Percentiles rank a stretch among this genome's conserved stretches.
These are phyloP conservation scores for Amauroascus verrucosus DNA, from an alignment of 2,329 filamentous ascomycete genomes.

Conservation along the genomic window DNA sequence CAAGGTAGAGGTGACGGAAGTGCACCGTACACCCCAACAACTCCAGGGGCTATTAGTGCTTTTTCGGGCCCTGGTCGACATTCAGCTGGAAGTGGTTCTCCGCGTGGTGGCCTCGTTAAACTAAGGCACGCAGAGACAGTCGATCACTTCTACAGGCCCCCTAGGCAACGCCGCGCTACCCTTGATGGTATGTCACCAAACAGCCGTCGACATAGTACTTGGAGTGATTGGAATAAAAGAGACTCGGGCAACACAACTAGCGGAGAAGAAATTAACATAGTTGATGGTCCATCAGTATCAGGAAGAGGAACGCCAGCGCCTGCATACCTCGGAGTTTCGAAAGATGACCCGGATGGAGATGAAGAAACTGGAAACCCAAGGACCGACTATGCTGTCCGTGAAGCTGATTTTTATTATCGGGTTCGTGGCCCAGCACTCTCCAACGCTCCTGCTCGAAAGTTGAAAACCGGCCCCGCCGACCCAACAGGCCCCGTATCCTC, in stretches of 20 bases:
- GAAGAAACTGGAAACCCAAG: constrained; percentile 43
- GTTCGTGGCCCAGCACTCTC: constrained; percentile 81
- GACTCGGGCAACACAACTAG: constrained; percentile 29
- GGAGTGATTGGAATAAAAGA: constrained; percentile 39
- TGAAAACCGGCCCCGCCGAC: constrained; percentile 90
- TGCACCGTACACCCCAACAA: constrained; percentile 59
- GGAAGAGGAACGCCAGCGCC: constrained; percentile 42
- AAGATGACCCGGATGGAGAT: constrained; percentile 46
- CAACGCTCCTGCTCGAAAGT: constrained; percentile 66
- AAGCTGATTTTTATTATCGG: constrained; percentile 95
- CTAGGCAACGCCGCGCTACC: constrained; percentile 58
- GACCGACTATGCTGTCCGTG: constrained; percentile 83
- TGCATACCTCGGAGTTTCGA: constrained; percentile 44
- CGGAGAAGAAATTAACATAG: constrained; percentile 26
- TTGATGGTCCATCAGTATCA: constrained; percentile 34
- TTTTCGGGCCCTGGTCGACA: constrained; percentile 54
- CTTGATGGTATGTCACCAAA: constrained; percentile 41
- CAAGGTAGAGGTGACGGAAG: constrained; percentile 50
- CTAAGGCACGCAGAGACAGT: constrained; percentile 44
- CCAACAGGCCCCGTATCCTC: constrained; percentile 84
- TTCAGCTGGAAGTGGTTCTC: constrained; percentile 36
- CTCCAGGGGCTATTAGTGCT: constrained; percentile 57
- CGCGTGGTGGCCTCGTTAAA: constrained; percentile 35
- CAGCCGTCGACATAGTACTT: constrained; percentile 36
- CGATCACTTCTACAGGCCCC: constrained; percentile 84